Percentiles rank a stretch among this genome's conserved stretches.
Conservation (phyloP, 106 monocot species). For the Dactylorhiza incarnata region DNA sequence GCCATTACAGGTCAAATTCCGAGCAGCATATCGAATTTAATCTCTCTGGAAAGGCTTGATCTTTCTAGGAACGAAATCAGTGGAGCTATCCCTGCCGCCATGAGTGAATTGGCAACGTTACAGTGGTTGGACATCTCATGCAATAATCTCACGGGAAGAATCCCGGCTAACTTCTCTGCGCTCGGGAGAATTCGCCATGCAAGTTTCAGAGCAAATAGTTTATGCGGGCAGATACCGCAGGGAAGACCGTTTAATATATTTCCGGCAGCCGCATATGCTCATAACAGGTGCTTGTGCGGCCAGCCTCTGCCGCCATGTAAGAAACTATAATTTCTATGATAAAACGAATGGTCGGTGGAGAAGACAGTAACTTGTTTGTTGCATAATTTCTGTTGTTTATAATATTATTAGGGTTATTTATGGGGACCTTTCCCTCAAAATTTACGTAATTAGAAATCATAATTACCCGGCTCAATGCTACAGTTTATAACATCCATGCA, state of each 20-base stretch:
- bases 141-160: slow-evolving; percentile 49
- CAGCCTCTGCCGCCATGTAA: slow-evolving; percentile 65
- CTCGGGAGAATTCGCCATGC: slow-evolving; percentile 46
- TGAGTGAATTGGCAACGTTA: slow-evolving; percentile 45
- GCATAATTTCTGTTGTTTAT: not conserved
- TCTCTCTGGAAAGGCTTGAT: slow-evolving; percentile 39
- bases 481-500: too few relatives aligned
- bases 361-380: not conserved
- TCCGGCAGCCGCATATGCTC: slow-evolving; percentile 48
- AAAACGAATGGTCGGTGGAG: not conserved
- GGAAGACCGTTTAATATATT: slow-evolving; percentile 67
- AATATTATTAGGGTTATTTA: too few relatives aligned
- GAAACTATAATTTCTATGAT: slow-evolving; percentile 5
- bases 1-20: slow-evolving; percentile 56
- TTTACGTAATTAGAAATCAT: too few relatives aligned
- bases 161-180: slow-evolving; percentile 45
- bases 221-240: slow-evolving; percentile 80
- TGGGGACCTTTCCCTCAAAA: too few relatives aligned
- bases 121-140: slow-evolving; percentile 61
- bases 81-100: slow-evolving; percentile 49
- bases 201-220: slow-evolving; percentile 52
- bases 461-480: too few relatives aligned
- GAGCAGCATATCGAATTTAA: slow-evolving; percentile 33
- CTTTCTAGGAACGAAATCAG: slow-evolving; percentile 59
- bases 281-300: slow-evolving; percentile 74